Base-by-base conservation (phyloP, 352 stramenopile species). In the Peronosclerospora sorghi region DNA sequence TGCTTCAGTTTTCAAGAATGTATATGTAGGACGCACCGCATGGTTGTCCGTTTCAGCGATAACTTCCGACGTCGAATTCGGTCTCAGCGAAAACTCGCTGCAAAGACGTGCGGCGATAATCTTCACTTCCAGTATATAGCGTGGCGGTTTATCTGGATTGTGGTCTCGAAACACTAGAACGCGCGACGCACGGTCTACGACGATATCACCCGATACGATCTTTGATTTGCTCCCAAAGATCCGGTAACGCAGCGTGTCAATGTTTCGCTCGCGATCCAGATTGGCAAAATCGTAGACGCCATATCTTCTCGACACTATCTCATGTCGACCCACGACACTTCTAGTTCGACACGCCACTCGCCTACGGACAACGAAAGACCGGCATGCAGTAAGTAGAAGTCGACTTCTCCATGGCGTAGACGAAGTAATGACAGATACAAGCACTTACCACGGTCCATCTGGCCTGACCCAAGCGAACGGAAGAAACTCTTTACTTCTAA, bases 211-310 rank as follows among this genome's bases (percentile, higher is more conserved):
- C 3, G 74, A 70, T 0, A 93, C 73, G 18, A 48, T 71, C 34
- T 68, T 67, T 5, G 81, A 51, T 41, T 83, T 70, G 36, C 82
- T 84, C 10, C 74, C 77, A 30, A 83, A 78, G 18, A 90, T 51
- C 44, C 69, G 70, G 18, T 82, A 86, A 1, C 72, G 78, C 13
- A 91, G 51, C 1, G 73, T 73, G 14, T 85, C 73, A 13, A 83
- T 72, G 21, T 75, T 73, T 41, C 73, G 73, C 18, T 93, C 75
- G 21, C 73, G 54, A 42, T 93, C 80, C 35, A 93, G 36, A 42
- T 90, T 84, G 8, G 78, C 77, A 34, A 93, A 93, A 48, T 93
- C 80, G 45, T 88, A 93, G 20, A 93, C 56, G 8, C 78, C 68
- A 17, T 73, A 81, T 1, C 68, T 71, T 19, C 68, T 66, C 20